These are phyloP conservation scores for Kodamaea fukazawae DNA, from an alignment of 805 yeast genomes.

Conservation along the genomic window DNA sequence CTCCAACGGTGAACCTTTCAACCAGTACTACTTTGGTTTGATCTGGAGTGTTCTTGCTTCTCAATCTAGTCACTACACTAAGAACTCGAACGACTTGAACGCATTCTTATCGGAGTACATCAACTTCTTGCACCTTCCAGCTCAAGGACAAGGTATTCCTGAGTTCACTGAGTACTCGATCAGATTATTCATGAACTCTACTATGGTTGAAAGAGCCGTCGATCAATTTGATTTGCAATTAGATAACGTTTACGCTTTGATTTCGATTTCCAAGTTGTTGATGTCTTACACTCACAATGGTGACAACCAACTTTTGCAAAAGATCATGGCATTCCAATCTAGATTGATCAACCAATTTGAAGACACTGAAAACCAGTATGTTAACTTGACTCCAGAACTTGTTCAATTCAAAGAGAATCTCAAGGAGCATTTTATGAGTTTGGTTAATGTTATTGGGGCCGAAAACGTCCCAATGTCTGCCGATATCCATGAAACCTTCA, in stretches of 20 bases:
- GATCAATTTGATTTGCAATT: constrained; percentile 23
- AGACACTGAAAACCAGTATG: constrained; percentile 37
- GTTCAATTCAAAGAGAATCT: constrained; percentile 10
- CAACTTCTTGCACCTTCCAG: constrained; percentile 16
- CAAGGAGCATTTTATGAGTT: constrained; percentile 11
- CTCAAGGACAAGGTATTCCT: neutral
- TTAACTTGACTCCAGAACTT: constrained; percentile 21
- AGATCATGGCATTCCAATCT: constrained; percentile 29
- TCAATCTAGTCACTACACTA: constrained; percentile 26
- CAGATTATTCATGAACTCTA: constrained; percentile 27
- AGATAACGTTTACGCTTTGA: constrained; percentile 34
- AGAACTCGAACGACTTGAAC: constrained; percentile 21
- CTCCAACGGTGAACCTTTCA: constrained; percentile 18
- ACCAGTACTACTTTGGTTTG: constrained; percentile 28
- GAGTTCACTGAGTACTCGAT: constrained; percentile 14
- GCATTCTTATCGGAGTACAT: constrained; percentile 31
- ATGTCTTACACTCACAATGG: constrained; percentile 15
- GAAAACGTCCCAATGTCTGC: constrained; percentile 8
- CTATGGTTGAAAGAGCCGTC: constrained; percentile 26
- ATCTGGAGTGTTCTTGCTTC: constrained; percentile 34
- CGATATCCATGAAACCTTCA: constrained; percentile 13
- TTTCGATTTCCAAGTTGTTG: constrained; percentile 22
- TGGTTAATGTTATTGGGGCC: constrained; percentile 8
- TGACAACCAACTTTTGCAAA: constrained; percentile 13
- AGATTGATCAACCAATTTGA: constrained; percentile 35